Evolutionary conservation across 2,329 filamentous ascomycete species (phyloP).

Genomic region (Monosporascus ibericus): DNA sequence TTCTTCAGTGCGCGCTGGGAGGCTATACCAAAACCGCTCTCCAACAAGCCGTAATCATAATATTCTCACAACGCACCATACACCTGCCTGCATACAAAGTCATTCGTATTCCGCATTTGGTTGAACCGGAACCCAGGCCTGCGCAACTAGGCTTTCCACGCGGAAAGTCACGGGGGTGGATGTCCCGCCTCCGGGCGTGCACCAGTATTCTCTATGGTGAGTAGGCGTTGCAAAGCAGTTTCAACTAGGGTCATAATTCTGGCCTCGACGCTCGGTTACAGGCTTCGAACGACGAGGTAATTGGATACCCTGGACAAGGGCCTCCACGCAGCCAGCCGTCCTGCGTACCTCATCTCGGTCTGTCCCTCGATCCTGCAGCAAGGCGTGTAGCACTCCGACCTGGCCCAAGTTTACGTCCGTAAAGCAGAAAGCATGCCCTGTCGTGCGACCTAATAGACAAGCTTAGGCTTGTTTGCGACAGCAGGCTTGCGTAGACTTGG

Average conservation of each 20-base stretch:
- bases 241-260: not conserved
- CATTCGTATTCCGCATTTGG: not conserved
- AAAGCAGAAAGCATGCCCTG: slow-evolving; percentile 18
- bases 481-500: slow-evolving; percentile 5
- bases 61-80: not conserved
- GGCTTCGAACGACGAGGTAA: slow-evolving; percentile 5
- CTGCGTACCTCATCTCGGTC: slow-evolving; percentile 28
- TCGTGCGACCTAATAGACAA: slow-evolving; percentile 15
- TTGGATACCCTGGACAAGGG: slow-evolving; percentile 14
- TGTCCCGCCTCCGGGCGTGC: too few species aligned
- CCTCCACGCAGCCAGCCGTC: slow-evolving; percentile 24
- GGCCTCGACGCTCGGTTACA: slow-evolving; percentile 1
- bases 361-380: slow-evolving; percentile 29
- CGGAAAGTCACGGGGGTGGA: not conserved
- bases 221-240: not conserved
- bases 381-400: slow-evolving; percentile 22
- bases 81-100: not conserved
- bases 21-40: too few species aligned
- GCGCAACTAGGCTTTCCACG: slow-evolving; percentile 4
- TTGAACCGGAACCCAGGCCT: not conserved
- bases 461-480: slow-evolving; percentile 8
- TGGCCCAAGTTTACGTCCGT: slow-evolving; percentile 23
- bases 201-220: too few species aligned
- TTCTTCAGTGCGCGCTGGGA: too few species aligned
- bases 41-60: too few species aligned